A percentile compares a stretch with the other conserved stretches of the same genome.
phyloP scores from a whole-genome alignment of 1,284 basidiomycete genomes.

The Marasmius tenuissimus region DNA sequence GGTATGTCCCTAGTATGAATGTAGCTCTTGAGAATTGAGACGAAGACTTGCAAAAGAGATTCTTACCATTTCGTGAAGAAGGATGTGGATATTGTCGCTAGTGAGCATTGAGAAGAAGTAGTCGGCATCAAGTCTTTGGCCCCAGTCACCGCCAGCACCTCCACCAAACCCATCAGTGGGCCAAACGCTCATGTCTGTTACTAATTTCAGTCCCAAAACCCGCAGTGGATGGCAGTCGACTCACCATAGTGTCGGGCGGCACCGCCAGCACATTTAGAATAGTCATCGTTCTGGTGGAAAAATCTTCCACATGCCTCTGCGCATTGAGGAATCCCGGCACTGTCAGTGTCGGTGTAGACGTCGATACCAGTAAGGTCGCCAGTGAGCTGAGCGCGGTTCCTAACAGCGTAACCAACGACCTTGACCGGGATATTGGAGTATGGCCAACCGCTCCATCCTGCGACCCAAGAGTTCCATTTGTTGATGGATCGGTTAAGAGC shows the following conservation, averaged over 20 bases:
- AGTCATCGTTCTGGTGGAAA: slow-evolving; percentile 16
- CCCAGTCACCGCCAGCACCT: not conserved
- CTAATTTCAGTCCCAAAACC: not conserved
- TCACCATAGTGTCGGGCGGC: slow-evolving; percentile 13
- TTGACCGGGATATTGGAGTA: slow-evolving; percentile 9
- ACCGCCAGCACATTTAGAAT: slow-evolving; percentile 11
- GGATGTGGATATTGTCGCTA: not conserved
- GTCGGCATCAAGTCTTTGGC: not conserved
- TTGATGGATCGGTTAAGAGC: slow-evolving; percentile 6
- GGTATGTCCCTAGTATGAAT: not conserved
- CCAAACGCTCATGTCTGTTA: not conserved
- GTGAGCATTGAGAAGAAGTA: not conserved
- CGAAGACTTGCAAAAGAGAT: not conserved
- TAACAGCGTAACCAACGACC: slow-evolving; percentile 12
- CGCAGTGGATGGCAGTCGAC: not conserved
- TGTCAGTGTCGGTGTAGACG: slow-evolving; percentile 12
- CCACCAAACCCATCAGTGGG: not conserved
- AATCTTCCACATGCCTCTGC: slow-evolving; percentile 13
- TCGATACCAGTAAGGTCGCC: slow-evolving; percentile 6
- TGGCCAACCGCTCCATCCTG: slow-evolving; percentile 10
- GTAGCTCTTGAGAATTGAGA: not conserved
- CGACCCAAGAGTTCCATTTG: slow-evolving; percentile 14
- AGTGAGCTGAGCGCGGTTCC: not conserved
- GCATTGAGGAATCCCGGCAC: slow-evolving; percentile 10
- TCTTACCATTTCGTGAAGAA: not conserved